Percentiles rank a stretch among this genome's conserved stretches.
phyloP scores from a whole-genome alignment of 441 rosid species.

The Adansonia madagascariensis region DNA sequence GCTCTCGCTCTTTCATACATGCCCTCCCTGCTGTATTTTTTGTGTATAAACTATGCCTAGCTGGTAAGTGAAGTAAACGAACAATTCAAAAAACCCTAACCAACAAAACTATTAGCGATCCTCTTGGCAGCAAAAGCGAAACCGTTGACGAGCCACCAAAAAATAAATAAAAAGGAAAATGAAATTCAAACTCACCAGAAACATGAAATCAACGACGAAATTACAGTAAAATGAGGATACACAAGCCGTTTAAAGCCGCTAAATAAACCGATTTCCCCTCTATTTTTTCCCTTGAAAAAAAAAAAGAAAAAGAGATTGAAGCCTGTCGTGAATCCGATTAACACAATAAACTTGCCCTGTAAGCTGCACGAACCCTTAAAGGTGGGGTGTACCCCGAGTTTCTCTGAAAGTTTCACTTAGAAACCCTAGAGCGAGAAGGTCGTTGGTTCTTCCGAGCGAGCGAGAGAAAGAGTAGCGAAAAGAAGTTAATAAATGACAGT shows the following conservation, averaged over 20 bases:
- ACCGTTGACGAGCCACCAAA: background rate
- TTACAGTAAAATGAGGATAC: background rate
- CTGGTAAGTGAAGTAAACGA: background rate
- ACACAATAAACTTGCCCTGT: background rate
- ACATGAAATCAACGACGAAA: conserved; percentile 27
- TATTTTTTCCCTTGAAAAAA: too few species aligned
- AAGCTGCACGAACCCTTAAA: conserved; percentile 25
- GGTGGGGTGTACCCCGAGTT: background rate
- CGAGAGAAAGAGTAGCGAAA: conserved; percentile 5
- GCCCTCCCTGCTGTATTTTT: background rate
- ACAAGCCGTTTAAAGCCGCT: conserved; percentile 20
- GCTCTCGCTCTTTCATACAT: background rate
- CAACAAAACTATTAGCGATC: conserved; percentile 1
- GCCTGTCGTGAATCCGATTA: conserved; percentile 22
- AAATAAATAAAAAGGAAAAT: background rate
- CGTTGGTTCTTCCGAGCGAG: conserved; percentile 7
- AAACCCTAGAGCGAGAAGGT: conserved; percentile 45
- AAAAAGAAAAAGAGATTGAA: conserved; percentile 11
- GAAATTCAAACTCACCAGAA: conserved; percentile 22
- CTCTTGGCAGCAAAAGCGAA: background rate
- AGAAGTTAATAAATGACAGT: conserved; percentile 26
- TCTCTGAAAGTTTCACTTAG: conserved; percentile 20
- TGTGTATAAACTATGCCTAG: background rate
- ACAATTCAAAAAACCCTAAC: conserved; percentile 18
- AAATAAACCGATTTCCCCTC: conserved; percentile 17